Evolutionary conservation across 192 early-diverging fungal species (phyloP), one percentile per base, ranked within the genome.

Genomic region (Funneliformis geosporum): DNA sequence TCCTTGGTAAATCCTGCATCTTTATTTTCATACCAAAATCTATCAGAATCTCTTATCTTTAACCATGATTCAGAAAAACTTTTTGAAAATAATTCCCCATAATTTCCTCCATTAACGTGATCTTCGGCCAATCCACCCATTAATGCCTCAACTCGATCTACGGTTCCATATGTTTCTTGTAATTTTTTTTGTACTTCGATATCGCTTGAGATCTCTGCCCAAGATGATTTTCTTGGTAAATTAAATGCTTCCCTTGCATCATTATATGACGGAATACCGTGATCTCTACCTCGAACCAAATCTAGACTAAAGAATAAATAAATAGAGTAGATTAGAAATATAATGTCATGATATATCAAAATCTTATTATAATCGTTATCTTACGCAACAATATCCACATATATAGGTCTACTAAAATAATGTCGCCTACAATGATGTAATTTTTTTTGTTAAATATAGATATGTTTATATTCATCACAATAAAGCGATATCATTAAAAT

Each of bases 1-100:
- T 21, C 50, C 5, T 21, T 6, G 5, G 16, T 55, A 21, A 55
- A 55, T 55, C 50, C 50, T 7, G 50, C 50, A 7, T 21, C 50
- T 55, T 55, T 75, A n/a, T 80, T 83, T 78, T 89, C 85, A 76
- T 91, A 89, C 88, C 88, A 89, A 59, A 82, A 89, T 25, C 86
- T 75, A 66, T 89, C 88, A 0, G 87, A 85, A 66, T 88, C 88
- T 11, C 88, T 72, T 4, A 89, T 59, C 2, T 79, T 72, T 8
- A 44, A 25, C 50, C 50, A 55, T 18, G 50, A 21, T 55, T 16
- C 50, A 21, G 4, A 3, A 55, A 55, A 68, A 33, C 25, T 68
- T 8, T 8, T 11, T 40, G 39, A 68, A 68, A 68, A 28, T 68
- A 40, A 40, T 39, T 68, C 66, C n/a, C 66, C 66, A 11, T 28